phyloP scores from a whole-genome alignment of 2,329 filamentous ascomycete genomes.

The Fusarium illudens region DNA sequence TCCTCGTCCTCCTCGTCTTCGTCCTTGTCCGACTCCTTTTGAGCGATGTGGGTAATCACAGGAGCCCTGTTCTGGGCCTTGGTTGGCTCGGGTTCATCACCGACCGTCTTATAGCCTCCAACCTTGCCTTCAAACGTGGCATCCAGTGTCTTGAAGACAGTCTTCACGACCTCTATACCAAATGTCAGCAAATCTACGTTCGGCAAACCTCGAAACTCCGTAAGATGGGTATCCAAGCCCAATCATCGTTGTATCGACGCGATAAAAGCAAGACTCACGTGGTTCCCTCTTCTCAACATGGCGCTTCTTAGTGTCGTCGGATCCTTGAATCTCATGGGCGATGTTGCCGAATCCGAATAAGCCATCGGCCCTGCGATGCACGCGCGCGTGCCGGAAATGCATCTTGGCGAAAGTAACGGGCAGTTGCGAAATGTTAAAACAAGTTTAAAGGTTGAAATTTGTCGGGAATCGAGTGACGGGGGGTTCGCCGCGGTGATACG shows the following conservation, averaged over 20 bases:
- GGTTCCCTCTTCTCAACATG: slow-evolving; percentile 25
- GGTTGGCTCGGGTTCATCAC: slow-evolving; percentile 24
- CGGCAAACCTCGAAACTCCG: too few relatives aligned
- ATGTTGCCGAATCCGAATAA: slow-evolving; percentile 43
- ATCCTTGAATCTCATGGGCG: slow-evolving; percentile 29
- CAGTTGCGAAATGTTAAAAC: not conserved
- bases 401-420: slow-evolving; percentile 36
- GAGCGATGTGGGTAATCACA: slow-evolving; percentile 1
- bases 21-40: not conserved
- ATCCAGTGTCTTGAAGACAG: slow-evolving; percentile 54
- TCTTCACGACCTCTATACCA: slow-evolving; percentile 45
- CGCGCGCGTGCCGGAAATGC: slow-evolving; percentile 42
- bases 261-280: slow-evolving; percentile 11
- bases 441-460: not conserved
- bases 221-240: not conserved
- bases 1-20: slow-evolving; percentile 25
- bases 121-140: slow-evolving; percentile 54
- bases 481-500: not conserved
- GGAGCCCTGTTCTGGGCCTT: slow-evolving; percentile 10
- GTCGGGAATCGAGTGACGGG: not conserved
- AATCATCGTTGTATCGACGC: not conserved
- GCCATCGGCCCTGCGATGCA: slow-evolving; percentile 40
- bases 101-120: slow-evolving; percentile 54
- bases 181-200: slow-evolving; percentile 6
- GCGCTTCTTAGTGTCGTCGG: slow-evolving; percentile 16